Evolutionary conservation across 2,329 filamentous ascomycete species (phyloP).

Genomic region (Calycina marina): DNA sequence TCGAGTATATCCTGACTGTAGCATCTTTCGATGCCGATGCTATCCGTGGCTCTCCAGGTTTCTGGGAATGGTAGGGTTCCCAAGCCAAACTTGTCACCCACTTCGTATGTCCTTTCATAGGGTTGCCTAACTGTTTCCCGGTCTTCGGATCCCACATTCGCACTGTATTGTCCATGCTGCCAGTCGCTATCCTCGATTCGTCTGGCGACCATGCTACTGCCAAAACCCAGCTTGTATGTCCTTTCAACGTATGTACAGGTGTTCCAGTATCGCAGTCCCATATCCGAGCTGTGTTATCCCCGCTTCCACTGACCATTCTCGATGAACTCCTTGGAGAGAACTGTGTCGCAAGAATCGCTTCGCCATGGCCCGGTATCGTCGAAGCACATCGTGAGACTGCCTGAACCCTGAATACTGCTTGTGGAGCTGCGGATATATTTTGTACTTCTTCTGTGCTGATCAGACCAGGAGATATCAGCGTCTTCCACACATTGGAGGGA

Average conservation of each 20-base stretch:
- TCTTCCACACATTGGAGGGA: slow-evolving; percentile 28
- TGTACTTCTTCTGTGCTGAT: slow-evolving; percentile 25
- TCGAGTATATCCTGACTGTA: slow-evolving; percentile 78
- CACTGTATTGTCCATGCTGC: slow-evolving; percentile 87
- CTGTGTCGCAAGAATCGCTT: slow-evolving; percentile 73
- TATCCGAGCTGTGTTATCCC: slow-evolving; percentile 80
- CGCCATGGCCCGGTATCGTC: slow-evolving; percentile 78
- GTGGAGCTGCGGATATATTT: slow-evolving; percentile 50
- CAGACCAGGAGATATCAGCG: slow-evolving; percentile 26
- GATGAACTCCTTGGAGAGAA: slow-evolving; percentile 71
- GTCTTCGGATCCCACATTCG: slow-evolving; percentile 77
- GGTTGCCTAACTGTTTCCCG: slow-evolving; percentile 54
- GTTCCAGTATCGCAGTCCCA: slow-evolving; percentile 95
- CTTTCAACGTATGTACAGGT: slow-evolving; percentile 70
- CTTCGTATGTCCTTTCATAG: slow-evolving; percentile 72
- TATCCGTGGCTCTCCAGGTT: slow-evolving; percentile 57
- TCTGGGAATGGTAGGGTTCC: slow-evolving; percentile 84
- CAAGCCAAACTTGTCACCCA: slow-evolving; percentile 80
- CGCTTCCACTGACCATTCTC: slow-evolving; percentile 73
- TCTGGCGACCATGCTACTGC: slow-evolving; percentile 81
- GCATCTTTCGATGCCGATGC: slow-evolving; percentile 83
- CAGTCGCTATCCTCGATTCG: slow-evolving; percentile 66
- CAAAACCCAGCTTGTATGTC: slow-evolving; percentile 82
- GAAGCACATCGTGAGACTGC: slow-evolving; percentile 82
- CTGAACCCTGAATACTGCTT: slow-evolving; percentile 87